Percentiles rank a stretch among this genome's conserved stretches.
Evolutionary conservation across 2,329 filamentous ascomycete species (phyloP).

Genomic region (Lachnellula arida): DNA sequence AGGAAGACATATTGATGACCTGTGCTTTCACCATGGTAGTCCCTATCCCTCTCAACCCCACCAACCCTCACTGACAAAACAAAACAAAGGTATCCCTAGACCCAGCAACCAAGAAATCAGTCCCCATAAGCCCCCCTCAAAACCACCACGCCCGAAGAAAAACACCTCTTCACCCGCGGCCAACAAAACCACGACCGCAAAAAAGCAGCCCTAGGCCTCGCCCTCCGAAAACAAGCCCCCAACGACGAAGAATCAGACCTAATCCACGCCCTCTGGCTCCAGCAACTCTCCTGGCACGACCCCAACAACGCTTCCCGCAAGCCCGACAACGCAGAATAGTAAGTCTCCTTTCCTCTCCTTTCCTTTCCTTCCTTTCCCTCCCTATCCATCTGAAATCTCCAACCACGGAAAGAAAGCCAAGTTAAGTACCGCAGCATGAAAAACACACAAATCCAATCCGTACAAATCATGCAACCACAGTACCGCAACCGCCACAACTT

Average conservation of each 20-base stretch:
- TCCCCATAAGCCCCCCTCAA: constrained; percentile 55
- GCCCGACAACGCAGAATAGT: constrained; percentile 45
- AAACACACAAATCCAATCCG: constrained; percentile 57
- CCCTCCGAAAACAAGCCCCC: constrained; percentile 59
- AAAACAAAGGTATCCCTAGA: constrained; percentile 48
- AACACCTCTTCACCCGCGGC: constrained; percentile 54
- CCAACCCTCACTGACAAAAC: not conserved
- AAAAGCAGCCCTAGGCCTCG: constrained; percentile 54
- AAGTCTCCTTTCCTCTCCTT: not conserved
- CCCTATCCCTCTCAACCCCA: not conserved
- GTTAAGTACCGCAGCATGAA: constrained; percentile 49
- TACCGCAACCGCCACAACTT: constrained; percentile 65
- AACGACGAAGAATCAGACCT: constrained; percentile 65
- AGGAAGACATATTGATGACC: constrained; percentile 63
- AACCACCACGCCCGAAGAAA: constrained; percentile 58
- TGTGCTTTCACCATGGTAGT: constrained; percentile 69
- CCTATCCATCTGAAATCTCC: not conserved
- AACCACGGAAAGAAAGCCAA: not conserved
- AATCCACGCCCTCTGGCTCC: constrained; percentile 67
- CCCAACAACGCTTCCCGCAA: constrained; percentile 49
- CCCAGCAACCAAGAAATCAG: constrained; percentile 60
- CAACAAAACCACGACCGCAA: constrained; percentile 63
- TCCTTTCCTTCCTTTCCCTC: too few species aligned
- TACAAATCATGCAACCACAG: constrained; percentile 70
- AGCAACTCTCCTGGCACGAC: constrained; percentile 58